These are phyloP conservation scores for Diatrype stigma DNA, from an alignment of 2,329 filamentous ascomycete genomes.

Conservation along the genomic window DNA sequence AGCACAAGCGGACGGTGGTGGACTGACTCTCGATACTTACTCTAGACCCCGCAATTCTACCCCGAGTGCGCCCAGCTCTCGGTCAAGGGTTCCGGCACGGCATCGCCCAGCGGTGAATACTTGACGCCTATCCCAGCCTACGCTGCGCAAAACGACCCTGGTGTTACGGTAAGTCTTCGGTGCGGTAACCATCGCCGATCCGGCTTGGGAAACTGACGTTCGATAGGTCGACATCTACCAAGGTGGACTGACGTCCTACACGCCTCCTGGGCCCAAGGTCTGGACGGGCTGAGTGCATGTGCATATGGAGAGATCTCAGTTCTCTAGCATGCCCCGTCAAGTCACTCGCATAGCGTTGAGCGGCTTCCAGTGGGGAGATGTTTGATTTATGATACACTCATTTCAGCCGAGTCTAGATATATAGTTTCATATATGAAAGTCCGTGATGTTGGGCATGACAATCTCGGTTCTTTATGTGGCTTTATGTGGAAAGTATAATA, in stretches of 20 bases:
- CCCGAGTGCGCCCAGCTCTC: conserved; percentile 52
- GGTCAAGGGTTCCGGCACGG: conserved; percentile 44
- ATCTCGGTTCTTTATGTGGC: no score
- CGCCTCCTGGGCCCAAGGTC: conserved; percentile 42
- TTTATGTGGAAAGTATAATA: no score
- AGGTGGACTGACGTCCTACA: conserved; percentile 41
- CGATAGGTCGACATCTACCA: conserved; percentile 43
- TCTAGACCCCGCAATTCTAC: conserved; percentile 45
- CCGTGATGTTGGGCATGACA: no score
- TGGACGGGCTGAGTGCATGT: conserved; percentile 38
- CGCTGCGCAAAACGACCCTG: conserved; percentile 41
- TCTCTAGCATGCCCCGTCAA: no score
- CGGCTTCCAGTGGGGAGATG: not conserved
- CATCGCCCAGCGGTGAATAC: conserved; percentile 34
- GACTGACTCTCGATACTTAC: conserved; percentile 2
- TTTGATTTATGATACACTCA: not conserved
- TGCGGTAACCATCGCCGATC: not conserved
- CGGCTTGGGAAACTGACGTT: conserved; percentile 6
- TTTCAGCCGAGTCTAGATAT: not conserved
- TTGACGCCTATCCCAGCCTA: conserved; percentile 43
- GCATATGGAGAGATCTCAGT: not conserved
- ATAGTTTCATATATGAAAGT: no score
- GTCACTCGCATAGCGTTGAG: not conserved
- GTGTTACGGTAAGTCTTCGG: conserved; percentile 36
- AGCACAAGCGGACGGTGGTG: not conserved